Percentiles rank a stretch among this genome's conserved stretches.
Conservation (phyloP, 257 asterid genomes). For the Penstemon eatonii region DNA sequence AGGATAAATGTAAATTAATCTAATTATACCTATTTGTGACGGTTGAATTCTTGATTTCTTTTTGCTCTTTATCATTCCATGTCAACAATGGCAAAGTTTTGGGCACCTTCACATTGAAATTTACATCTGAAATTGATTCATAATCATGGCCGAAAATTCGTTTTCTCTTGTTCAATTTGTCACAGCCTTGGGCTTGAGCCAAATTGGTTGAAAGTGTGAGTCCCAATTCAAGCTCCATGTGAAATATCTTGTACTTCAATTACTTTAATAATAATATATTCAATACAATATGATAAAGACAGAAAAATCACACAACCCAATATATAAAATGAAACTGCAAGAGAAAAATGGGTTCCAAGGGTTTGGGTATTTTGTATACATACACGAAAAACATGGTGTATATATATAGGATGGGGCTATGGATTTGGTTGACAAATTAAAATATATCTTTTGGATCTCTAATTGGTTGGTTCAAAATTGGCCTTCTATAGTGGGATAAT, state of each 20-base stretch:
- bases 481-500: too few species aligned
- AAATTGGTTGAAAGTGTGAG: conserved; percentile 42
- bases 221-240: conserved; percentile 59
- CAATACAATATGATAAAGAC: background rate
- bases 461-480: too few species aligned
- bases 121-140: conserved; percentile 28
- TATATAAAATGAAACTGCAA: background rate
- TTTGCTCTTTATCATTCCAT: conserved; percentile 30
- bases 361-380: background rate
- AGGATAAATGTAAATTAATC: background rate
- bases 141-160: conserved; percentile 13
- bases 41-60: background rate
- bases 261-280: too few species aligned
- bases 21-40: conserved; percentile 2
- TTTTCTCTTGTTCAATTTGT: conserved; percentile 25
- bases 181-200: conserved; percentile 30
- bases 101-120: conserved; percentile 22
- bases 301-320: background rate
- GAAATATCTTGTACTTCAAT: too few species aligned
- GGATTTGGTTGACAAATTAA: too few species aligned
- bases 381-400: background rate
- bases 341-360: background rate
- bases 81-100: conserved; percentile 47
- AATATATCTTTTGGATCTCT: too few species aligned
- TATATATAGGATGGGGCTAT: background rate